Evolutionary conservation across 495 filamentous ascomycete species (phyloP).

Genomic region (Aspergillus leporis): DNA sequence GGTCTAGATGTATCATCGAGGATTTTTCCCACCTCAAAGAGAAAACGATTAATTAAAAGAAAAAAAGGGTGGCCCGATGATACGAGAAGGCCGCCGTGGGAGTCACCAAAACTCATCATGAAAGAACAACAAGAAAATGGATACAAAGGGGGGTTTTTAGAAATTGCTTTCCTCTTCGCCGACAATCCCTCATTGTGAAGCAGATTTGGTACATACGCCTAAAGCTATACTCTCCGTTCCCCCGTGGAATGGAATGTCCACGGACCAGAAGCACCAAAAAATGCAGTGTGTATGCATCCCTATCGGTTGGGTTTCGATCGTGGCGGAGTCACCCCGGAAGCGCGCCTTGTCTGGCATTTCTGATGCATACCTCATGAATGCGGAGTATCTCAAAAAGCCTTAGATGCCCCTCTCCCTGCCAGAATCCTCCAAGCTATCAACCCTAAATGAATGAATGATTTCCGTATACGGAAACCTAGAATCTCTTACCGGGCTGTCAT

Average conservation of each 20-base stretch:
- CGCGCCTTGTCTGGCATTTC: background rate
- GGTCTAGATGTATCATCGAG: slow-evolving; percentile 12
- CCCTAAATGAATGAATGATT: background rate
- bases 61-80: background rate
- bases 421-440: background rate
- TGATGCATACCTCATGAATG: background rate
- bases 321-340: background rate
- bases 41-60: background rate
- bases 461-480: background rate
- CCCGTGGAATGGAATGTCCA: slow-evolving; percentile 1
- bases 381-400: background rate
- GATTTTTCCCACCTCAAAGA: background rate
- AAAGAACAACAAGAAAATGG: background rate
- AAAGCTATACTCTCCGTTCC: background rate
- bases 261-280: background rate
- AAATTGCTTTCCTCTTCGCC: background rate
- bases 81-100: background rate
- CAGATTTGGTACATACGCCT: background rate
- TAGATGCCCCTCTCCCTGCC: too few relatives aligned
- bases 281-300: slow-evolving; percentile 1
- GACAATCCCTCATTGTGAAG: background rate
- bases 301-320: slow-evolving; percentile 2
- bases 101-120: too few relatives aligned
- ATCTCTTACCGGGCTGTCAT: background rate
- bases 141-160: background rate